These are phyloP conservation scores for Claviceps humidiphila DNA, from an alignment of 2,329 filamentous ascomycete genomes.

Conservation along the genomic window DNA sequence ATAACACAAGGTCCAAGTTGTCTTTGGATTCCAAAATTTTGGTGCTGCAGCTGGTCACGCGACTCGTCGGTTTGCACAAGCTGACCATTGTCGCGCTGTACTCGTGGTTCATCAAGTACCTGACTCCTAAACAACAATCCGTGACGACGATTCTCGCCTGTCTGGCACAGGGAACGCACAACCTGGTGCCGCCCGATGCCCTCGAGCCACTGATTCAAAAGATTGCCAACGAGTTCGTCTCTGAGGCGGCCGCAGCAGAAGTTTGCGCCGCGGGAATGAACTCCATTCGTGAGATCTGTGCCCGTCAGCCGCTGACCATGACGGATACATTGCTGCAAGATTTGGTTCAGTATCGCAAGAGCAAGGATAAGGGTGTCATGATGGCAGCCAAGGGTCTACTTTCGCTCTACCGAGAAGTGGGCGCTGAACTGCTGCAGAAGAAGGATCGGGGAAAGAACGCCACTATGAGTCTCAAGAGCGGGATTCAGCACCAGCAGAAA, in stretches of 20 bases:
- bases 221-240: constrained; percentile 97
- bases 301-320: constrained; percentile 89
- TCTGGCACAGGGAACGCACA: constrained; percentile 82
- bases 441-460: constrained; percentile 86
- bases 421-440: constrained; percentile 77
- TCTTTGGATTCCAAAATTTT: constrained; percentile 78
- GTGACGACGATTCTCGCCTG: constrained; percentile 91
- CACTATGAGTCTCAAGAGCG: constrained; percentile 64
- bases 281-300: constrained; percentile 87
- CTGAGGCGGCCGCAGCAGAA: constrained; percentile 80
- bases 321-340: constrained; percentile 91
- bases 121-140: constrained; percentile 75
- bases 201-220: constrained; percentile 85
- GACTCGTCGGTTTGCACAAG: constrained; percentile 85
- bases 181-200: constrained; percentile 80
- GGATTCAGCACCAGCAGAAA: constrained; percentile 60
- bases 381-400: constrained; percentile 93
- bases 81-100: constrained; percentile 82
- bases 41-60: constrained; percentile 81
- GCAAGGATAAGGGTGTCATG: constrained; percentile 97
- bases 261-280: constrained; percentile 88
- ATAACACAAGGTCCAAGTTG: constrained; percentile 73
- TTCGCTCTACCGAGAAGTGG: constrained; percentile 82
- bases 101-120: constrained; percentile 89
- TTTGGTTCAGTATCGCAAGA: constrained; percentile 88